Evolutionary conservation across 2,329 filamentous ascomycete species (phyloP).

Genomic region (Huntiella moniliformis): DNA sequence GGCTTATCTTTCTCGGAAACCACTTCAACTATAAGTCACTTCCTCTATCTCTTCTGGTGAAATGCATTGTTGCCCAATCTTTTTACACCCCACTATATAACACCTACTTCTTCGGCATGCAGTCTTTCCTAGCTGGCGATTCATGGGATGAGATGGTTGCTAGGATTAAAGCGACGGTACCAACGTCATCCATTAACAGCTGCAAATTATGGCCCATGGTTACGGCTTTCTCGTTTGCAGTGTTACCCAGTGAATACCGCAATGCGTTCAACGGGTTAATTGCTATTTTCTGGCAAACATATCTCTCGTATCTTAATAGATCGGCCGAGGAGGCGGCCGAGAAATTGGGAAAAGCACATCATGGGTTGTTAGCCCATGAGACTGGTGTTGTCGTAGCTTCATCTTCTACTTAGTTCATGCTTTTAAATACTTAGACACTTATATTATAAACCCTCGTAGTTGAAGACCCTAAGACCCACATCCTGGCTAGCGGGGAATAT

Average conservation of each 20-base stretch:
- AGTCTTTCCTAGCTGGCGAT: constrained; percentile 56
- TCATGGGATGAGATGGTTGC: constrained; percentile 43
- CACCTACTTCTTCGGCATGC: constrained; percentile 64
- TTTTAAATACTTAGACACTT: too few species aligned
- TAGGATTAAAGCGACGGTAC: constrained; percentile 57
- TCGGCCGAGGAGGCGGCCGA: constrained; percentile 37
- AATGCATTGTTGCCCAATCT: constrained; percentile 63
- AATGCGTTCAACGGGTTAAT: constrained; percentile 63
- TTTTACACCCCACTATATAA: constrained; percentile 72
- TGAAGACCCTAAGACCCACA: too few species aligned
- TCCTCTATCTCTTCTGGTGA: constrained; percentile 49
- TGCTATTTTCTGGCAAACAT: constrained; percentile 84
- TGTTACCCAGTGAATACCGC: constrained; percentile 59
- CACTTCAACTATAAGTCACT: constrained; percentile 73
- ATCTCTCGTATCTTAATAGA: constrained; percentile 64
- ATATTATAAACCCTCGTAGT: too few species aligned
- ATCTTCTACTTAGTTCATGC: too few species aligned
- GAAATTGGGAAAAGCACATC: constrained; percentile 1
- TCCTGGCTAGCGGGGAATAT: too few species aligned
- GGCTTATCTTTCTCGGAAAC: constrained; percentile 62
- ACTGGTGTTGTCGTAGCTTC: too few species aligned
- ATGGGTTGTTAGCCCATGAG: not conserved
- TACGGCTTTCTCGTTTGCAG: constrained; percentile 74
- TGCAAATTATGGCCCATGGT: constrained; percentile 79
- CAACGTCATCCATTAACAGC: constrained; percentile 56